These are phyloP conservation scores for Closterium sp. DNA, from an alignment of 139 green algal species.

Conservation along the genomic window DNA sequence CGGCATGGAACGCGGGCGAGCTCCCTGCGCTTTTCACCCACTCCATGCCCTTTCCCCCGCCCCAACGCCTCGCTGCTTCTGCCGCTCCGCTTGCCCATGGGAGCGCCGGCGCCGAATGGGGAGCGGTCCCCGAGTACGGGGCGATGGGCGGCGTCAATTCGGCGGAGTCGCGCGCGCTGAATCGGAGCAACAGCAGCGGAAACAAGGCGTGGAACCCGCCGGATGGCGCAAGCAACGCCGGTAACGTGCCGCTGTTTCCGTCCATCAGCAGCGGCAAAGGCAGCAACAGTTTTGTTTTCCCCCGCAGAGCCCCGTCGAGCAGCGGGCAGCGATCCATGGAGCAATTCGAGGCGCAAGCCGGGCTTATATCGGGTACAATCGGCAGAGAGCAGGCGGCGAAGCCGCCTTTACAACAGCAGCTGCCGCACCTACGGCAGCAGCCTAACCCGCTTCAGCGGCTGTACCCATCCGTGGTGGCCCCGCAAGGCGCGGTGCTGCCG, in stretches of 20 bases:
- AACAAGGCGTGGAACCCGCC: not conserved
- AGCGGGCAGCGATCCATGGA: not conserved
- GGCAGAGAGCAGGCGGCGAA: not conserved
- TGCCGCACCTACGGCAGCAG: not conserved
- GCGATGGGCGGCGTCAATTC: not conserved
- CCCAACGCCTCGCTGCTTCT: not conserved
- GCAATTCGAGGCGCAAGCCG: not conserved
- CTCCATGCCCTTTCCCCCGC: not conserved
- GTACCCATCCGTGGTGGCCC: not conserved
- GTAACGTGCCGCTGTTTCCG: not conserved
- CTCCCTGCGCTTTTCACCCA: not conserved
- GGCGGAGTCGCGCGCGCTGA: not conserved
- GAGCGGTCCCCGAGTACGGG: not conserved
- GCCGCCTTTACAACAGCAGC: not conserved
- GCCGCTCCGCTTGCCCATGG: not conserved
- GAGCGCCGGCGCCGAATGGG: not conserved
- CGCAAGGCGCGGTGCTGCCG: not conserved
- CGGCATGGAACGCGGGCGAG: not conserved
- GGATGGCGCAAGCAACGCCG: not conserved
- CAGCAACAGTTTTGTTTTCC: not conserved
- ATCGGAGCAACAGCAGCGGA: not conserved
- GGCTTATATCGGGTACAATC: not conserved
- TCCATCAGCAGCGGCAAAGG: not conserved
- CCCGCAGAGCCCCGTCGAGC: not conserved
- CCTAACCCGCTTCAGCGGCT: not conserved